Percentiles rank a stretch among this genome's conserved stretches.
These are phyloP conservation scores for Hygrocybe coccinea DNA, from an alignment of 768 basidiomycete genomes.

Conservation along the genomic window DNA sequence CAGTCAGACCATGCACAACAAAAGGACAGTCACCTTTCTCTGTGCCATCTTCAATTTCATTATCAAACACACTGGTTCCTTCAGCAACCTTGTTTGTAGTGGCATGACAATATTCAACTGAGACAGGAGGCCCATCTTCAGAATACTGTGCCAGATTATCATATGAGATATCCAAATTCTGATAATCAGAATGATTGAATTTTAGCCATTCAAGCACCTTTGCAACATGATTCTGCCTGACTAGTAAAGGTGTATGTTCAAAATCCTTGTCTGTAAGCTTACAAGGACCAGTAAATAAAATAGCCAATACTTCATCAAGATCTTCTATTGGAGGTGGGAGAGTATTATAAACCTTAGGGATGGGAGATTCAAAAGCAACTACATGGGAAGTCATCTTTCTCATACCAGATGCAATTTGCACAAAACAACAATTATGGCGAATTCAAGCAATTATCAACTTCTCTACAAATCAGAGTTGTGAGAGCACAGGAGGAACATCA, in stretches of 20 bases:
- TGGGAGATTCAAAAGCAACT: conserved; percentile 26
- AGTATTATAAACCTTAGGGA: conserved; percentile 25
- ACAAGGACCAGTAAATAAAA: conserved; percentile 22
- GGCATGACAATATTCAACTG: conserved; percentile 19
- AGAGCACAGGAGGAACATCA: conserved; percentile 21
- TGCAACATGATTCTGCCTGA: conserved; percentile 16
- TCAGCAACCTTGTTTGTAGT: conserved; percentile 5
- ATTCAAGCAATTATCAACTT: conserved; percentile 19
- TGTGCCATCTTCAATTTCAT: conserved; percentile 18
- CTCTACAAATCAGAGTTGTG: conserved; percentile 23
- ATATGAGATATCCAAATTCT: conserved; percentile 25
- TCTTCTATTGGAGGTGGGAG: too few species aligned
- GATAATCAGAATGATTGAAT: conserved; percentile 31
- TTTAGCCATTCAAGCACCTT: conserved; percentile 31
- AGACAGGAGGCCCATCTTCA: conserved; percentile 13
- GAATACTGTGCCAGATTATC: conserved; percentile 20
- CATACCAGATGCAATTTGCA: too few species aligned
- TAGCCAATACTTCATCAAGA: too few species aligned
- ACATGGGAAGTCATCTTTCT: not conserved
- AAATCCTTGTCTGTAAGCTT: conserved; percentile 24
- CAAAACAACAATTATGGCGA: conserved; percentile 17
- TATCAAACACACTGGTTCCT: conserved; percentile 8
- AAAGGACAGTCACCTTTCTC: conserved; percentile 32
- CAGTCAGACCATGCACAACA: conserved; percentile 26
- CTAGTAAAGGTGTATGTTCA: conserved; percentile 5